These are phyloP conservation scores for Camillea tinctor DNA, from an alignment of 2,329 filamentous ascomycete genomes.

Conservation along the genomic window DNA sequence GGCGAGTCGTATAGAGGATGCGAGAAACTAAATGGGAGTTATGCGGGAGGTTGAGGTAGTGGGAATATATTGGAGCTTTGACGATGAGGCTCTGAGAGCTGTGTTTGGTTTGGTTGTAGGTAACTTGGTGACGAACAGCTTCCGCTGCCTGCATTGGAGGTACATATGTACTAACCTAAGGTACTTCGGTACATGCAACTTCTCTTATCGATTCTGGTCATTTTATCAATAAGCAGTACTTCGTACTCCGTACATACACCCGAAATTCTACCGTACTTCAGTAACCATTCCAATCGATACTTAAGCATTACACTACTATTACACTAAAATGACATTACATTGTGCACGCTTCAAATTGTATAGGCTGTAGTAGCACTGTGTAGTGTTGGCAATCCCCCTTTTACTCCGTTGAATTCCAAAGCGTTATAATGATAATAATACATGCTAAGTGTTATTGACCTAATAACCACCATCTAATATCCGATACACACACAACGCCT, in stretches of 20 bases:
- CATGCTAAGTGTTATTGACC: neutral
- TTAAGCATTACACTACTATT: no score
- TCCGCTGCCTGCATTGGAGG: constrained; percentile 16
- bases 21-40: neutral
- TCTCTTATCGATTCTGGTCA: no score
- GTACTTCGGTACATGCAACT: no score
- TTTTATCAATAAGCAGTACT: no score
- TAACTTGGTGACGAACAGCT: constrained; percentile 21
- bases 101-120: constrained; percentile 6
- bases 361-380: no score
- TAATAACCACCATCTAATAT: neutral
- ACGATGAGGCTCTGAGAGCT: constrained; percentile 7
- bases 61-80: neutral
- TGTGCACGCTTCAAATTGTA: no score
- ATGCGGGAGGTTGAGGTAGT: neutral
- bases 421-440: neutral
- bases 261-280: no score
- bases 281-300: no score
- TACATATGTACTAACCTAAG: neutral
- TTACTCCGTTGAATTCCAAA: neutral
- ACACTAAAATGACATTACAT: no score
- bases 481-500: neutral
- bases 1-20: neutral
- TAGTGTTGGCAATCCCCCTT: neutral
- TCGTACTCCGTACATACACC: no score